Percentiles rank a stretch among this genome's conserved stretches.
These are phyloP conservation scores for Beverwykella pulmonaria DNA, from an alignment of 495 filamentous ascomycete species.

Conservation along the genomic window DNA sequence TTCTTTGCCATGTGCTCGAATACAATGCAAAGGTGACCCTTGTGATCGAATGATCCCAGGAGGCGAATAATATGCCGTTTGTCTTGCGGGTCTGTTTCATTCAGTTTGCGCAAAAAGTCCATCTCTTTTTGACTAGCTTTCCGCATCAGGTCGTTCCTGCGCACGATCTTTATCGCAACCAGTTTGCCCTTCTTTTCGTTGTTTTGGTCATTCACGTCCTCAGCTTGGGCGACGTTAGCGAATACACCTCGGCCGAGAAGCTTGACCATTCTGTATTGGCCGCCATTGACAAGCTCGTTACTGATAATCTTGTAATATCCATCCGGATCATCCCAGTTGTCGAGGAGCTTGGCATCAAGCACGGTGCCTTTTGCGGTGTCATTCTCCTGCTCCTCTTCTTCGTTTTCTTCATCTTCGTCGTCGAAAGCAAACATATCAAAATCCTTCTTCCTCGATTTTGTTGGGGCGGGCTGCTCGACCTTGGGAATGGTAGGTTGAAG, in stretches of 20 bases:
- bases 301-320: slow-evolving; percentile 93
- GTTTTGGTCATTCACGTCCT: slow-evolving; percentile 65
- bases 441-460: slow-evolving; percentile 56
- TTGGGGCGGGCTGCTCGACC: slow-evolving; percentile 32
- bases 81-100: slow-evolving; percentile 79
- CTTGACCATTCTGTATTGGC: slow-evolving; percentile 82
- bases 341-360: slow-evolving; percentile 69
- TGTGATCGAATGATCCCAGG: slow-evolving; percentile 86
- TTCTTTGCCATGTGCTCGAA: slow-evolving; percentile 90
- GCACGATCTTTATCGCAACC: slow-evolving; percentile 43
- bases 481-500: slow-evolving; percentile 57
- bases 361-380: slow-evolving; percentile 45
- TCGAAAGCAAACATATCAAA: slow-evolving; percentile 98
- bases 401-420: slow-evolving; percentile 89
- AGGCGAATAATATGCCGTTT: slow-evolving; percentile 91
- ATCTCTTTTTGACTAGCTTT: slow-evolving; percentile 85
- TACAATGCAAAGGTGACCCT: slow-evolving; percentile 91
- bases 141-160: slow-evolving; percentile 53
- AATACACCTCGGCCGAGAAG: slow-evolving; percentile 96
- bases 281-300: slow-evolving; percentile 86
- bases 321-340: slow-evolving; percentile 91
- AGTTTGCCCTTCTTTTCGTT: slow-evolving; percentile 54
- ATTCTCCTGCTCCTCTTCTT: slow-evolving; percentile 63
- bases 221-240: slow-evolving; percentile 90
- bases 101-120: slow-evolving; percentile 81